Evolutionary conservation across 371 early-diverging fungal species (phyloP).

Genomic region (Chytridium lagenaria): DNA sequence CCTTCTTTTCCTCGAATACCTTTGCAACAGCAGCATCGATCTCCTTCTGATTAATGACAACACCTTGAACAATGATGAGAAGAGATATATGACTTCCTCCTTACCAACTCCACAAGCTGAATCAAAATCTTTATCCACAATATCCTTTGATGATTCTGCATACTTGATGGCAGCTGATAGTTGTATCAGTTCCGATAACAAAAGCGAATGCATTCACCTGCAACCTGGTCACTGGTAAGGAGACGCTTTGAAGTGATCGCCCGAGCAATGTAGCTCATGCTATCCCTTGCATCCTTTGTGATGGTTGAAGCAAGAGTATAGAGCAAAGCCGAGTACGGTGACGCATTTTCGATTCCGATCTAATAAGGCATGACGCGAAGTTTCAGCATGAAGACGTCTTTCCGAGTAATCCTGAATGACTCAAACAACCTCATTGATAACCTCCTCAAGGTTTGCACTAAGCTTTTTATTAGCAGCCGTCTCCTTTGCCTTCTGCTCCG

Average conservation of each 20-base stretch:
- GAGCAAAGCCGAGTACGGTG: slow-evolving; percentile 69
- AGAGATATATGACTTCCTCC: slow-evolving; percentile 27
- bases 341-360: slow-evolving; percentile 14
- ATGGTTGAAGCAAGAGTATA: slow-evolving; percentile 88
- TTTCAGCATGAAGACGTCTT: no score
- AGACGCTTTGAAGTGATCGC: slow-evolving; percentile 77
- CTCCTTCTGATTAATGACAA: slow-evolving; percentile 69
- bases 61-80: slow-evolving; percentile 55
- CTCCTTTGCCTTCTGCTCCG: slow-evolving; percentile 91
- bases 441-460: slow-evolving; percentile 71
- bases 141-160: slow-evolving; percentile 62
- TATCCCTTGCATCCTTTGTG: slow-evolving; percentile 75
- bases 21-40: slow-evolving; percentile 43
- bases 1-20: slow-evolving; percentile 62
- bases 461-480: slow-evolving; percentile 94
- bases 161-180: slow-evolving; percentile 87
- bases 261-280: slow-evolving; percentile 76
- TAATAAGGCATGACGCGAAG: no score
- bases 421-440: slow-evolving; percentile 48
- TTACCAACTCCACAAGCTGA: slow-evolving; percentile 89
- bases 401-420: no score
- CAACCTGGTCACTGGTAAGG: slow-evolving; percentile 84
- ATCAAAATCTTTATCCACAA: slow-evolving; percentile 75
- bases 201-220: slow-evolving; percentile 57
- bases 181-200: not conserved